phyloP scores from a whole-genome alignment of 2,329 filamentous ascomycete genomes.

The Trichoderma sp. region DNA sequence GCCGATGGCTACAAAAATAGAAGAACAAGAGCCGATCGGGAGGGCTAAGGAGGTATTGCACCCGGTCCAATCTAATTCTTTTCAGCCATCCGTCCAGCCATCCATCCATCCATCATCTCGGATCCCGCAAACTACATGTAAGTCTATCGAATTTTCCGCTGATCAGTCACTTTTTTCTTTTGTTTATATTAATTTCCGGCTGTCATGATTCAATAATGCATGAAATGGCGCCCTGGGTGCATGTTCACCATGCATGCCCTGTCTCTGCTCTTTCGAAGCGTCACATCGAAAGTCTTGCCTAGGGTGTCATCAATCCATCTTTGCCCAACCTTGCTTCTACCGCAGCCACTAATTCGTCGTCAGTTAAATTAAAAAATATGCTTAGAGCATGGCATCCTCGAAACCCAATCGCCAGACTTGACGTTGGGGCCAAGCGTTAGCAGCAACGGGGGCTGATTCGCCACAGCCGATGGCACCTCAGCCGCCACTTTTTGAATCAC shows the following conservation, averaged over 20 bases:
- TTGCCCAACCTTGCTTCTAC: not conserved
- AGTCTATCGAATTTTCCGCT: not conserved
- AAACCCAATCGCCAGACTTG: not conserved
- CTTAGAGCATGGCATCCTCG: not conserved
- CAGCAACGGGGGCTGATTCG: not conserved
- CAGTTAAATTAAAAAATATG: not conserved
- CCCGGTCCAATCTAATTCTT: not conserved
- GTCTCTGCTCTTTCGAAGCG: not conserved
- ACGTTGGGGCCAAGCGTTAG: not conserved
- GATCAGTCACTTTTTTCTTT: not conserved
- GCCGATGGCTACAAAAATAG: not conserved
- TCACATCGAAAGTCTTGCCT: not conserved
- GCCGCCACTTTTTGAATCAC: constrained; percentile 6
- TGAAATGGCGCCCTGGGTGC: not conserved
- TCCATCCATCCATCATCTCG: not conserved
- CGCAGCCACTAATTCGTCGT: not conserved
- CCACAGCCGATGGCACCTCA: not conserved
- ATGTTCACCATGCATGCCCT: not conserved
- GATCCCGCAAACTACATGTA: not conserved
- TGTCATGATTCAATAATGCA: not conserved
- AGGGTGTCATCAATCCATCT: not conserved
- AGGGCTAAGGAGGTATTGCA: not conserved
- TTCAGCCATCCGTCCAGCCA: not conserved
- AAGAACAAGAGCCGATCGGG: no score
- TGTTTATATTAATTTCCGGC: not conserved